Base-by-base conservation (phyloP, 75 land plant genomes). In the Picea sitchensis region DNA sequence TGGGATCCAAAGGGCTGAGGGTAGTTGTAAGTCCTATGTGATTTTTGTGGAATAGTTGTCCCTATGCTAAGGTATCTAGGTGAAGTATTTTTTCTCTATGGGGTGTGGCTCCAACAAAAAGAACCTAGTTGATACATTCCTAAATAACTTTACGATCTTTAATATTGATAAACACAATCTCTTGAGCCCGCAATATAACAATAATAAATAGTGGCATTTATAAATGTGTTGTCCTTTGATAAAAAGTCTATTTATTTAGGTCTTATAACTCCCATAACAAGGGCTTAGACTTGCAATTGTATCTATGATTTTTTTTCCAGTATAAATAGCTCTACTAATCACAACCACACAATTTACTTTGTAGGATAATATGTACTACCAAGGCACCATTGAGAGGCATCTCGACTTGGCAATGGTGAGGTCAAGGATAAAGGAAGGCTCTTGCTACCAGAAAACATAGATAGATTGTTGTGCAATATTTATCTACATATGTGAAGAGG, bases 321-420 rank as follows among this genome's bases (percentile, higher is more conserved):
- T 11, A 61, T 73, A 5, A 73, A 36, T 80, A 65, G 38, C 18
- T 26, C 65, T 17, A 9, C 15, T 47, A 2, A 69, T 11, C 36
- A 63, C 31, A 23, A 18, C 31, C 41, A 36, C 57, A 44, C 8
- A 67, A 15, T 57, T 23, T 34, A 30, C 51, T 38, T 15, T 80
- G 72, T 82, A 90, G 88, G 88, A 86, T 18, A 82, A 82, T 54
- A 31, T 73, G 11, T 71, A 75, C 75, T 91, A 94, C 79, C 65
- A 81, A 65, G 59, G 71, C 58, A n/a, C 85, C 30, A 85, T 95
- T 15, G 65, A 84, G 79, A 88, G 89, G 80, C 98, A 94, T 64
- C 65, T 95, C 78, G 98, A 95, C 64, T 81, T 95, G 15, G 82
- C 78, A 11, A 81, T 80, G 56, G 79, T 93, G 32, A 81, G 88